Conservation (phyloP, 495 filamentous ascomycete genomes). For the Oleoguttula mirabilis region DNA sequence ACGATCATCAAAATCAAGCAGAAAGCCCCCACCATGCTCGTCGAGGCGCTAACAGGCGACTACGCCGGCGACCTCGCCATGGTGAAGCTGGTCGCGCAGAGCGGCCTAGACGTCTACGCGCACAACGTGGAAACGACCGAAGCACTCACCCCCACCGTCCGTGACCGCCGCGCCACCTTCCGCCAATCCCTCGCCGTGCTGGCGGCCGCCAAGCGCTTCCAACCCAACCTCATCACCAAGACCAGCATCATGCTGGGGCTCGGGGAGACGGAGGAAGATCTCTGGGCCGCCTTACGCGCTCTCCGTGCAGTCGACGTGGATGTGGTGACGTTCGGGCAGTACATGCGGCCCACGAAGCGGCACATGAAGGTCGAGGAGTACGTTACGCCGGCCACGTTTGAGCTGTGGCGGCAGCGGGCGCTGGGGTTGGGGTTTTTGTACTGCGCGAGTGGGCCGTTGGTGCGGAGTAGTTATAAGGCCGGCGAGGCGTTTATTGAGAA, state of each 20-base stretch:
- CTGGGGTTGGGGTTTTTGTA: constrained; percentile 95
- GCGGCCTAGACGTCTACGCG: constrained; percentile 89
- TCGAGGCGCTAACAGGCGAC: constrained; percentile 93
- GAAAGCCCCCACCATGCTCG: constrained; percentile 72
- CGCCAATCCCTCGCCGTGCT: constrained; percentile 73
- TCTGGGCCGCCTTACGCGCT: constrained; percentile 69
- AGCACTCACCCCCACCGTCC: constrained; percentile 72
- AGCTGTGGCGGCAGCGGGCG: constrained; percentile 78
- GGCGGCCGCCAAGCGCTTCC: constrained; percentile 64
- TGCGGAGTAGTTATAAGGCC: constrained; percentile 90
- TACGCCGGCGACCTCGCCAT: constrained; percentile 71
- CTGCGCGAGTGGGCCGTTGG: constrained; percentile 83
- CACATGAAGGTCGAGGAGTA: constrained; percentile 96
- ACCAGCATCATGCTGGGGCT: constrained; percentile 94
- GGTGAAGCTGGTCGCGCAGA: constrained; percentile 68
- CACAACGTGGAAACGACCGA: constrained; percentile 97
- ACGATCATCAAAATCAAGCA: constrained; percentile 89
- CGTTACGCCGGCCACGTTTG: constrained; percentile 78
- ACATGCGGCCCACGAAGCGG: constrained; percentile 96
- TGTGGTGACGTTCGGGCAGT: constrained; percentile 95
- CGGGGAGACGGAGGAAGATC: constrained; percentile 82
- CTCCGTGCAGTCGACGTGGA: constrained; percentile 71
- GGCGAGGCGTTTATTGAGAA: constrained; percentile 99
- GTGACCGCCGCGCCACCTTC: constrained; percentile 84
- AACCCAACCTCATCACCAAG: constrained; percentile 77